Evolutionary conservation across 2,329 filamentous ascomycete species (phyloP).

Genomic region (Penicillium sp.): DNA sequence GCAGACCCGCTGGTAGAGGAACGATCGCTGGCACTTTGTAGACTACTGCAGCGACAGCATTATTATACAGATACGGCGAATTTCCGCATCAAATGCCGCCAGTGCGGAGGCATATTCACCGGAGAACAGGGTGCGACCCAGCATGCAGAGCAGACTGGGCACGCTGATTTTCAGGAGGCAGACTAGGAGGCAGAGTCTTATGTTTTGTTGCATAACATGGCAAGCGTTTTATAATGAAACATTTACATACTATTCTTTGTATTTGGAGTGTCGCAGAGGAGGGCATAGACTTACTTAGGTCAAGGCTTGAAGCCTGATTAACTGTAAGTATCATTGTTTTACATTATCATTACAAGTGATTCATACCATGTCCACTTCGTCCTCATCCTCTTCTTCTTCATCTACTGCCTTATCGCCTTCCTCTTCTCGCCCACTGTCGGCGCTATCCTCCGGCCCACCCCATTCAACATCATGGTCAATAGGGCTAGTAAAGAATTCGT

Average conservation of each 20-base stretch:
- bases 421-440: conserved; percentile 39
- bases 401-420: conserved; percentile 35
- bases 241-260: not conserved
- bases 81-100: conserved; percentile 78
- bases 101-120: conserved; percentile 50
- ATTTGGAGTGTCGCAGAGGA: not conserved
- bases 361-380: conserved; percentile 46
- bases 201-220: not conserved
- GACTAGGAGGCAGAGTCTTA: conserved; percentile 25
- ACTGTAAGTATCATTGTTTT: conserved; percentile 22
- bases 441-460: conserved; percentile 45
- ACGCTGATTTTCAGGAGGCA: conserved; percentile 57
- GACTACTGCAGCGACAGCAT: conserved; percentile 70
- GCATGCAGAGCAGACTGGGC: conserved; percentile 53
- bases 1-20: conserved; percentile 60
- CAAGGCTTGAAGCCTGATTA: not conserved
- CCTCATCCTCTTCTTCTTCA: conserved; percentile 45
- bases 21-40: conserved; percentile 68
- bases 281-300: not conserved
- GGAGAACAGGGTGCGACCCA: conserved; percentile 53
- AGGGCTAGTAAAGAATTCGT: conserved; percentile 52
- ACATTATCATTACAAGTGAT: conserved; percentile 20
- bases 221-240: not conserved
- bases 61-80: conserved; percentile 90
- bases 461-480: conserved; percentile 46